Base-by-base conservation (phyloP, 768 basidiomycete genomes). In the Steccherinum ochraceum region DNA sequence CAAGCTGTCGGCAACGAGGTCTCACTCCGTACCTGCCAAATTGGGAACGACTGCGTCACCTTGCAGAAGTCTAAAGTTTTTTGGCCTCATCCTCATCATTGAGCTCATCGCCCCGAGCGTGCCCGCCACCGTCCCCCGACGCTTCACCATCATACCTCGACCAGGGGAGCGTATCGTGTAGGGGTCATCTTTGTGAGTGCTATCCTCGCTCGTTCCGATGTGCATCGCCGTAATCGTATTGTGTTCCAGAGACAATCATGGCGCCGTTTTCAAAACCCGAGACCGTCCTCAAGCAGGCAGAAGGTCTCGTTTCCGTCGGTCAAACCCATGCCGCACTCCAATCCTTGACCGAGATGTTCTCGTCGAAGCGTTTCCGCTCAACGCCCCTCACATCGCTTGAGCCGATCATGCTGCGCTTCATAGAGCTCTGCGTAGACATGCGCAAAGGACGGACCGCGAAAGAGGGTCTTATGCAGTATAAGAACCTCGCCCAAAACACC, bases 401-500 rank as follows among this genome's bases (percentile, higher is more conserved):
- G 67, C 96, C 96, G 48, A 96, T 98, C 68, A 87, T 97, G 78
- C 72, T 92, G 58, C 87, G 92, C 52, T 97, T 95, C 72, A 83
- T 98, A 72, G 90, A 94, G 63, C 87, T 99, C 45, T 98, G 93
- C 65, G 93, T 97, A 54, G 86, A 92, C 54, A 85, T 96, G 79
- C 82, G 92, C 58, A 93, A 94, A 68, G 93, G 93, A 0, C 79
- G 92, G 23, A 86, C 89, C 23, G 94, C 93, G 20, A 93, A 95
- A 68, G 93, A 94, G 64, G 94, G 92, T 20, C 81, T 98, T 45
- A 91, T 95, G 84, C 87, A 92, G 64, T 96, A 91, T 80, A 97
- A 96, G 74, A 97, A 97, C 66, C 93, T 96, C 59, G 93, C 93
- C 0, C 95, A 99, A 63, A 93, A 94, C 60, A 83, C 86, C 19